Evolutionary conservation across 192 early-diverging fungal genomes (phyloP), one percentile per base, ranked within the genome.

Genomic region (Linnemannia exigua): DNA sequence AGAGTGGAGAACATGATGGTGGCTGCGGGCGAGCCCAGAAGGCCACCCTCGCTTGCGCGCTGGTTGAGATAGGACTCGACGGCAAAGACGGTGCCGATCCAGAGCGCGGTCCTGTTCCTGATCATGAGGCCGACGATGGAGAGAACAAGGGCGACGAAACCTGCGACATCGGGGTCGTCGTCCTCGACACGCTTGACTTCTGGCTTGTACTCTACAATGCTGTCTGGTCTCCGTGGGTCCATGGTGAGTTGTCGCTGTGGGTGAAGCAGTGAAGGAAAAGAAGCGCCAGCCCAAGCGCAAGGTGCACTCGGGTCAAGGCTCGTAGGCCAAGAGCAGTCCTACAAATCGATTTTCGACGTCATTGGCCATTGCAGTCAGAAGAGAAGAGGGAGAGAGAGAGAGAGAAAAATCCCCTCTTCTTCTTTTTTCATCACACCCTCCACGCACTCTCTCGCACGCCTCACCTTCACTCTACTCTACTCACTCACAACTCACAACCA

Each of bases 161-260:
- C 84, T 61, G 79, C 78, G 8, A 86, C 84, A 37, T 86, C 84
- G 5, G 84, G 84, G 25, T 86, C 84, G 22, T 86, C 84, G 11
- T 86, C 84, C 51, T 86, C 84, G 47, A 80, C 72, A 41, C 84
- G 84, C 51, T 80, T 86, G 38, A 86, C 78, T 28, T 86, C 84
- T 20, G 84, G 84, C 51, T 79, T 79, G 75, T 86, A 86, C 33
- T 86, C 84, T 28, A 86, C 78, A 54, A 86, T 86, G 78, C 58
- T 25, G 7, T 86, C 84, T 12, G 75, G 74, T 48, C 75, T 71
- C 47, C 79, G 52, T 33, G 84, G 84, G 38, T 86, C 84, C 36
- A 28, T 71, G n/a, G 70, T 25, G 12, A 28, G 47, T 9, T 54
- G 72, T 52, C 19, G 12, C 25, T 58, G 33, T 2, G 9, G 20